Percentiles rank a stretch among this genome's conserved stretches.
These are phyloP conservation scores for Fraxinus velutina DNA, from an alignment of 305 asterid species.

Conservation along the genomic window DNA sequence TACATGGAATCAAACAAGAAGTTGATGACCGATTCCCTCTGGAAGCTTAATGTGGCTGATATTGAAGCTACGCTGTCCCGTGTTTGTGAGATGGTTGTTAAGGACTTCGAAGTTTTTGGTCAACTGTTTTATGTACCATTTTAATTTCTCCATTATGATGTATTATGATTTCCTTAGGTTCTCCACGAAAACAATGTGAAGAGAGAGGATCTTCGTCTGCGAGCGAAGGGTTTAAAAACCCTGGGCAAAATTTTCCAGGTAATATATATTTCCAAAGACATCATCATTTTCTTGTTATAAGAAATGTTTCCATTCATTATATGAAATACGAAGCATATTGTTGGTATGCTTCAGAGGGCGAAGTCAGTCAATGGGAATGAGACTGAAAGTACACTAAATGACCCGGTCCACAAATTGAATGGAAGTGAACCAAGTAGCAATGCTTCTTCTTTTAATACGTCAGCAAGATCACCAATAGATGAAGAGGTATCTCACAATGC, in stretches of 20 bases:
- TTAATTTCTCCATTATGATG: conserved; percentile 21
- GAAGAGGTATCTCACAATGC: conserved; percentile 37
- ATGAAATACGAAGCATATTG: not conserved
- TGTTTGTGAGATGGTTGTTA: conserved; percentile 90
- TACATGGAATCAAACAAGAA: conserved; percentile 92
- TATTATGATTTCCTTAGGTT: conserved; percentile 47
- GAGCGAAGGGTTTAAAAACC: conserved; percentile 94
- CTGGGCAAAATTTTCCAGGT: conserved; percentile 90
- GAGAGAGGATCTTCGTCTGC: conserved; percentile 85
- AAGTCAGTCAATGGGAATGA: conserved; percentile 62
- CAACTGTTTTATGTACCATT: conserved; percentile 9
- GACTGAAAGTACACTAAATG: conserved; percentile 33
- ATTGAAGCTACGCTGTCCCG: conserved; percentile 87
- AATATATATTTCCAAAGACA: conserved; percentile 4
- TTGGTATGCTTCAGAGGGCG: conserved; percentile 52
- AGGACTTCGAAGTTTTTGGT: conserved; percentile 19
- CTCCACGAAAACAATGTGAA: conserved; percentile 71
- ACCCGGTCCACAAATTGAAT: conserved; percentile 44
- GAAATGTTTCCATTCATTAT: not conserved
- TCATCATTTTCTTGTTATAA: not conserved
- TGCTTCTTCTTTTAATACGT: conserved; percentile 39
- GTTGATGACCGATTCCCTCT: conserved; percentile 87
- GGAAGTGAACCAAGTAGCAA: conserved; percentile 44
- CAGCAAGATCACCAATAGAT: conserved; percentile 48
- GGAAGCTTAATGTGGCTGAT: conserved; percentile 99